These are phyloP conservation scores for Phaeosphaeriaceae sp. DNA, from an alignment of 2,329 filamentous ascomycete genomes.

Conservation along the genomic window DNA sequence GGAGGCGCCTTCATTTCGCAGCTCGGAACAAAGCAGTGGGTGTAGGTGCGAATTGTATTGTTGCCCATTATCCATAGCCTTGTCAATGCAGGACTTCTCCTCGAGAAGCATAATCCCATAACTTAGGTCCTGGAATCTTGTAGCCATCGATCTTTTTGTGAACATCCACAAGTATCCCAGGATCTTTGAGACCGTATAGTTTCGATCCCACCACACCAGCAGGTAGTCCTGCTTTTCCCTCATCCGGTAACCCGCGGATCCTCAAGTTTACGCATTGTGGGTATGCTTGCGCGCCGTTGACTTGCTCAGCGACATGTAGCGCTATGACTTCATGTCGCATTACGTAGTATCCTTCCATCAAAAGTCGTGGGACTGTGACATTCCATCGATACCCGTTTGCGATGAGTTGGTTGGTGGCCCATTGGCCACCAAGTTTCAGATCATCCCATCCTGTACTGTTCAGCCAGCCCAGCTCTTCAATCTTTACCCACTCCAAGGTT, in stretches of 20 bases:
- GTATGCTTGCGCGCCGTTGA: constrained; percentile 59
- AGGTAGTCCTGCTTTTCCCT: constrained; percentile 35
- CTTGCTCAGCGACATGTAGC: constrained; percentile 52
- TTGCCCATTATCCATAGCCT: not conserved
- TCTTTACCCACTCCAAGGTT: constrained; percentile 40
- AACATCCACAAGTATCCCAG: constrained; percentile 51
- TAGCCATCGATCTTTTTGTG: constrained; percentile 45
- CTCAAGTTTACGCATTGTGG: constrained; percentile 60
- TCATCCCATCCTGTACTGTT: constrained; percentile 27
- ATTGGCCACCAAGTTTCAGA: constrained; percentile 29
- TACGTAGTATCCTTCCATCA: constrained; percentile 58
- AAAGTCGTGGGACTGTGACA: constrained; percentile 51
- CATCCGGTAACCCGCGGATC: constrained; percentile 48
- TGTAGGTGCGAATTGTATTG: not conserved
- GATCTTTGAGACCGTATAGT: constrained; percentile 51
- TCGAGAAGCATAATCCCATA: constrained; percentile 14
- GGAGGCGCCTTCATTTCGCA: constrained; percentile 24
- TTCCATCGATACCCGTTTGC: constrained; percentile 55
- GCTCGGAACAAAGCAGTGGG: constrained; percentile 9
- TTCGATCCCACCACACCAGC: constrained; percentile 56
- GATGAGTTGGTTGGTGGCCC: constrained; percentile 42
- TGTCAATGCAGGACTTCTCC: not conserved
- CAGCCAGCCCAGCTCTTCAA: constrained; percentile 31
- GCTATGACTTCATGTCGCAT: constrained; percentile 61
- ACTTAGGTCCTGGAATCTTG: constrained; percentile 49